Percentiles rank a stretch among this genome's conserved stretches.
These are phyloP conservation scores for Vachellia pachyceras DNA, from an alignment of 306 rosid genomes.

Conservation along the genomic window DNA sequence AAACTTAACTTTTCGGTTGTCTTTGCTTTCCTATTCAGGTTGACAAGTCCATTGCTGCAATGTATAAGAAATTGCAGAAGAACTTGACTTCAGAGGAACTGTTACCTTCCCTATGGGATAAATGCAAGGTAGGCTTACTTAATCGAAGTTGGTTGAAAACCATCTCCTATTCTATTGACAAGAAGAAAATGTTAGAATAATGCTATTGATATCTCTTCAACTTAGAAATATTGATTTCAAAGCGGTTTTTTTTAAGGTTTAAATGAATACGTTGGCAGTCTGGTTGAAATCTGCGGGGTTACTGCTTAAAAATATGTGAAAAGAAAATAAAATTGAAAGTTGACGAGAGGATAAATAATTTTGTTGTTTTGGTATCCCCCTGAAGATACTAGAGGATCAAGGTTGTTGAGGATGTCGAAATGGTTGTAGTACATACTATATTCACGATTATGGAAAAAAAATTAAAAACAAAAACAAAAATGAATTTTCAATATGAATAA, in stretches of 20 bases:
- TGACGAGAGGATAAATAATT: background rate
- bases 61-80: slow-evolving; percentile 96
- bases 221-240: background rate
- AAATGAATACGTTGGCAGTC: slow-evolving; percentile 10
- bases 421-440: background rate
- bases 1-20: slow-evolving; percentile 23
- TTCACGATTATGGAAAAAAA: background rate
- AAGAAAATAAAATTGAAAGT: background rate
- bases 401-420: background rate
- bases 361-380: background rate
- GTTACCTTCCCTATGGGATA: slow-evolving; percentile 96
- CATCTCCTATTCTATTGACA: slow-evolving; percentile 18
- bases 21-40: slow-evolving; percentile 55
- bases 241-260: slow-evolving; percentile 19
- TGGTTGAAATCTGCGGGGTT: slow-evolving; percentile 6
- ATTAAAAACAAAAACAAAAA: background rate
- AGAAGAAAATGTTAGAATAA: slow-evolving; percentile 7
- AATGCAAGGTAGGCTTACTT: slow-evolving; percentile 83
- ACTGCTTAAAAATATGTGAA: slow-evolving; percentile 2
- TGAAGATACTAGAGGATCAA: background rate
- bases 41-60: slow-evolving; percentile 80
- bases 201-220: slow-evolving; percentile 4
- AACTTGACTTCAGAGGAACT: slow-evolving; percentile 93
- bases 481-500: background rate
- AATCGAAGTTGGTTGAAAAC: slow-evolving; percentile 12